Percentiles rank a stretch among this genome's conserved stretches.
These are phyloP conservation scores for Cercospora sp. DNA, from an alignment of 2,329 filamentous ascomycete species.

Conservation along the genomic window DNA sequence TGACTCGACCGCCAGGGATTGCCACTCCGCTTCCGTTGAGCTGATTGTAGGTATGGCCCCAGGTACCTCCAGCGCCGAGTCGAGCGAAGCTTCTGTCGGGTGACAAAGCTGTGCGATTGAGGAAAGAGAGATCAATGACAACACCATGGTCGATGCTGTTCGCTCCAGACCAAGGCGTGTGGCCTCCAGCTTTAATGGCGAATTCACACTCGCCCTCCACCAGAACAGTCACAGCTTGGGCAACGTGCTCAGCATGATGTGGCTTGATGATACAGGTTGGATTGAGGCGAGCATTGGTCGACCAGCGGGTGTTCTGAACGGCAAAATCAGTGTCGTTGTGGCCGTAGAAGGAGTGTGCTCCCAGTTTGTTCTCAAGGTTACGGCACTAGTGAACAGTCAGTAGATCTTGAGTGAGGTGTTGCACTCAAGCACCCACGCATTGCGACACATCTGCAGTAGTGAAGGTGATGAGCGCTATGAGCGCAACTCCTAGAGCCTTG, in stretches of 20 bases:
- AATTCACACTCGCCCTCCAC: conserved; percentile 10
- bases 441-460: background rate
- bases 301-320: conserved; percentile 3
- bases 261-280: conserved; percentile 20
- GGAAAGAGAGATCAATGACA: conserved; percentile 27
- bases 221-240: conserved; percentile 7
- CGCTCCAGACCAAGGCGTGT: conserved; percentile 14
- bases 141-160: conserved; percentile 29
- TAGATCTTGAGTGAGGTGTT: background rate
- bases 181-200: conserved; percentile 18
- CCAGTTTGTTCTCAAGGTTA: background rate
- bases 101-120: conserved; percentile 24
- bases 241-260: conserved; percentile 5
- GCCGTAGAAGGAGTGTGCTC: background rate
- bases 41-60: conserved; percentile 44
- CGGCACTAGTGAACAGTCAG: background rate
- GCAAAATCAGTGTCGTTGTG: background rate
- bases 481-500: background rate
- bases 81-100: conserved; percentile 26
- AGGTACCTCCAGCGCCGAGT: conserved; percentile 49
- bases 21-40: conserved; percentile 37
- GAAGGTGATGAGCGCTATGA: background rate
- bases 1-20: conserved; percentile 17
- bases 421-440: background rate
- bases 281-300: conserved; percentile 8